Base-by-base conservation (phyloP, 352 stramenopile species). In the Phytopythium oedochilum region DNA sequence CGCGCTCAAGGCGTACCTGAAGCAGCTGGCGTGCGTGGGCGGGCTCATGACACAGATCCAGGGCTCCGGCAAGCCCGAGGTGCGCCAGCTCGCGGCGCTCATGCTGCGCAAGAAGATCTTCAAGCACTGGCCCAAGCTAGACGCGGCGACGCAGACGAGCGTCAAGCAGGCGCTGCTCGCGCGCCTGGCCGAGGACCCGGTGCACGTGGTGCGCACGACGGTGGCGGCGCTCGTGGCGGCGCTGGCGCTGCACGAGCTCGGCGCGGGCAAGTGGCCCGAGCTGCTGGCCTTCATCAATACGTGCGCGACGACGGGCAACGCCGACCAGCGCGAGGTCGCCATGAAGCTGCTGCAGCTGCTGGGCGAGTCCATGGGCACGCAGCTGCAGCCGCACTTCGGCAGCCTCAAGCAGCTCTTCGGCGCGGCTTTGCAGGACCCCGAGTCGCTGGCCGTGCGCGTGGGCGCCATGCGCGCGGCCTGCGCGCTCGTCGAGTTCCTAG, bases 271-370 rank as follows among this genome's bases (percentile, higher is more conserved):
- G 42, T 98, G 94, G 94, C 88, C 89, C 0, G 93, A 98, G 66
- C 75, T 98, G 32, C 96, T 98, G 66, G 72, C 92, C 46, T 98
- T 98, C 66, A 96, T 98, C 57, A 95, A 94, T 53, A 86, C 78
- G 39, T 92, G 89, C 43, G 84, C 91, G 18, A 70, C 68, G 31
- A 93, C 88, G 68, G 64, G 78, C 53, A 86, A 78, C 36, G 83
- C 88, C 47, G 78, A 86, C 68, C 82, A 89, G 87, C 90, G 65
- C 59, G 94, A 98, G 71, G 84, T 98, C 60, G 83, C 76, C 51
- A 98, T 98, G 83, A 89, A 96, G 70, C 67, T 98, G 35, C 75
- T 98, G 58, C 75, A 92, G 63, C 83, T 98, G 67, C 86, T 98
- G 61, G 94, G 89, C 20, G 92, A 98, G 55, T 91, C 87, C 32